Evolutionary conservation across 176 grass and related monocot species (phyloP), one percentile per base, ranked within the genome.

Genomic region (Paspalum notatum): DNA sequence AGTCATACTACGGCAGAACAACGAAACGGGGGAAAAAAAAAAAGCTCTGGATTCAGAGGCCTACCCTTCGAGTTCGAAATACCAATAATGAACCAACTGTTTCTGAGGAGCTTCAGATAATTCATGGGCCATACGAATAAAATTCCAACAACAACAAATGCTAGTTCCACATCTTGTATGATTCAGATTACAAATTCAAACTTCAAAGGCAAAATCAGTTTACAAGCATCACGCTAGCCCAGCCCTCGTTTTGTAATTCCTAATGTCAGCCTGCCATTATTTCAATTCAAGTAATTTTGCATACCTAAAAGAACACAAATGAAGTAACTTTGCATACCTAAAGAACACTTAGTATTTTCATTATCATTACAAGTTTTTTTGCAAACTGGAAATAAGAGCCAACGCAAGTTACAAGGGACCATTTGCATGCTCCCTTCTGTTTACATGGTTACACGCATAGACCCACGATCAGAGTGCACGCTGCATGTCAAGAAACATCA

Each of bases 181-280:
- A 51, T 52, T 43, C 47, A 69, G 3, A 6, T 76, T 76, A 46
- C 47, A 77, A 21, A 68, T 59, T 53, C 20, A 56, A 73, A 25
- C 15, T 21, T 16, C 4, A 53, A 65, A 67, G 43, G 69, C 14
- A 8, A 39, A 12, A 26, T 16, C 49, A 66, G 45, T 82, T 82
- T 71, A 65, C 79, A 64, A 3, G 10, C 48, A 59, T 48, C 40
- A 40, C 54, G 46, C 64, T 78, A 71, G 83, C 65, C 72, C 66
- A 83, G 73, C 73, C 48, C 48, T 12, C 78, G 80, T 72, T 49
- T 49, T 82, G n/a, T n/a, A n/a, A n/a, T n/a, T n/a, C n/a, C 37
- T 62, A 87, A 41, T n/a, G 58, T 58, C n/a, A n/a, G n/a, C n/a
- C 32, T n/a, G 9, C 2, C 32, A 37, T 77, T 21, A 38, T 82